phyloP scores from a whole-genome alignment of 2,329 filamentous ascomycete species.

The Neobulgaria alba region DNA sequence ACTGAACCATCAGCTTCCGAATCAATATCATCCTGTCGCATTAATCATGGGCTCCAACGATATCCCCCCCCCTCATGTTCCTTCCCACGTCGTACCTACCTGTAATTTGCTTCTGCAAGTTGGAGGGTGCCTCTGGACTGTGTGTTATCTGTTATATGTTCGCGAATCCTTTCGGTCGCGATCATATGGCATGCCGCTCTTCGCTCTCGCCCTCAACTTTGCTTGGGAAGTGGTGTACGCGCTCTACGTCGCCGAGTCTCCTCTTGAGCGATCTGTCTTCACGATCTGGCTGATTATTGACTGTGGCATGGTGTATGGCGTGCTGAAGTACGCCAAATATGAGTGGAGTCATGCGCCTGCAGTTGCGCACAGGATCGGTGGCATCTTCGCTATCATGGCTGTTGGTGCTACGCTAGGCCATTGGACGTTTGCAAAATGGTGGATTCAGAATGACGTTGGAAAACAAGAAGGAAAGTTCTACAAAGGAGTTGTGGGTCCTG shows the following conservation, averaged over 20 bases:
- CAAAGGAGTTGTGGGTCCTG: conserved; percentile 34
- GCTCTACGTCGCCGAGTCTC: conserved; percentile 37
- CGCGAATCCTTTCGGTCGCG: conserved; percentile 37
- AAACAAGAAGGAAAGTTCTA: conserved; percentile 30
- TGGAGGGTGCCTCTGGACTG: conserved; percentile 20
- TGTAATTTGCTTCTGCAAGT: conserved; percentile 14
- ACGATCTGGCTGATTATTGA: conserved; percentile 42
- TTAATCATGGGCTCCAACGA: conserved; percentile 25
- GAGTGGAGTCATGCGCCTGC: conserved; percentile 36
- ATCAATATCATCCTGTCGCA: too few relatives aligned
- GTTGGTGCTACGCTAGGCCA: conserved; percentile 33
- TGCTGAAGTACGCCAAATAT: conserved; percentile 35
- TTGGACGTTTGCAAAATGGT: conserved; percentile 39
- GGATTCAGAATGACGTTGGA: conserved; percentile 39
- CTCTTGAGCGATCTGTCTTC: conserved; percentile 38
- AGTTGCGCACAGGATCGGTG: conserved; percentile 27
- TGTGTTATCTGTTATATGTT: conserved; percentile 39
- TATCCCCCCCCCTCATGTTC: conserved; percentile 14
- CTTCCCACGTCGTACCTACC: conserved; percentile 8
- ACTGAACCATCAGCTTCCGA: too few relatives aligned
- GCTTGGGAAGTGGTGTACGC: conserved; percentile 44
- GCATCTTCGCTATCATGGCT: conserved; percentile 31
- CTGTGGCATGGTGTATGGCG: conserved; percentile 37
- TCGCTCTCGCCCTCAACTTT: conserved; percentile 41
- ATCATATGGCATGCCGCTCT: conserved; percentile 41